phyloP scores from a whole-genome alignment of 2,329 filamentous ascomycete genomes.

The Fusarium buharicum region DNA sequence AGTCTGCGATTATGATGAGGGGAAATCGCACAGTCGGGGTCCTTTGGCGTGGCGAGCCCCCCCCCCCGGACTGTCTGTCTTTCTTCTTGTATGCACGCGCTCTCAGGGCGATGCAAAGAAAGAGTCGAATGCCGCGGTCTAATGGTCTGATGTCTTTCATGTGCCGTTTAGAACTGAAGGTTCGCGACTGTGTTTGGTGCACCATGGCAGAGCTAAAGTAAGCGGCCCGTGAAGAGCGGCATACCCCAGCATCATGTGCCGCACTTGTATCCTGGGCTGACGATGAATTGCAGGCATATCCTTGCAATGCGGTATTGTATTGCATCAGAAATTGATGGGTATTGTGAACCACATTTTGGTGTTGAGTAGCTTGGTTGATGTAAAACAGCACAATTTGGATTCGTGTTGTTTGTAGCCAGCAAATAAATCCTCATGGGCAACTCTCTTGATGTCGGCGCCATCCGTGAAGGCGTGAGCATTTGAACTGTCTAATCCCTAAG shows the following conservation, averaged over 20 bases:
- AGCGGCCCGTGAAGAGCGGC: conserved; percentile 10
- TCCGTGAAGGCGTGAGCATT: conserved; percentile 1
- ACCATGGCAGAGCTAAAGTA: conserved; percentile 16
- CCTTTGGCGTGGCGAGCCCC: conserved; percentile 22
- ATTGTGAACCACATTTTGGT: not conserved
- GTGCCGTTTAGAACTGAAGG: conserved; percentile 18
- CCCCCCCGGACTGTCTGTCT: conserved; percentile 13
- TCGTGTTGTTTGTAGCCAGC: not conserved
- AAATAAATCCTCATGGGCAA: not conserved
- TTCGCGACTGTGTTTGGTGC: not conserved
- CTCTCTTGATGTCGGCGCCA: not conserved
- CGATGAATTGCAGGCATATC: not conserved
- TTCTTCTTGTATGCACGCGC: conserved; percentile 3
- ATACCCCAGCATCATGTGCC: conserved; percentile 33
- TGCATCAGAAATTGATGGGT: not conserved
- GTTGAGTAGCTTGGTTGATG: not conserved
- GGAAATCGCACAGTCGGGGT: conserved; percentile 17
- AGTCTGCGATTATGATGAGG: conserved; percentile 22
- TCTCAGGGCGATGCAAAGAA: not conserved
- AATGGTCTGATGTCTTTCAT: conserved; percentile 28
- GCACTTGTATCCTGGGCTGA: conserved; percentile 22
- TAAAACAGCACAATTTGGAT: not conserved
- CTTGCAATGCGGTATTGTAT: too few relatives aligned
- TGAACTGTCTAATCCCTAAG: not conserved
- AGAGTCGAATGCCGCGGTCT: conserved; percentile 24